These are phyloP conservation scores for Ophiosphaerella herpotricha DNA, from an alignment of 2,329 filamentous ascomycete genomes.

Conservation along the genomic window DNA sequence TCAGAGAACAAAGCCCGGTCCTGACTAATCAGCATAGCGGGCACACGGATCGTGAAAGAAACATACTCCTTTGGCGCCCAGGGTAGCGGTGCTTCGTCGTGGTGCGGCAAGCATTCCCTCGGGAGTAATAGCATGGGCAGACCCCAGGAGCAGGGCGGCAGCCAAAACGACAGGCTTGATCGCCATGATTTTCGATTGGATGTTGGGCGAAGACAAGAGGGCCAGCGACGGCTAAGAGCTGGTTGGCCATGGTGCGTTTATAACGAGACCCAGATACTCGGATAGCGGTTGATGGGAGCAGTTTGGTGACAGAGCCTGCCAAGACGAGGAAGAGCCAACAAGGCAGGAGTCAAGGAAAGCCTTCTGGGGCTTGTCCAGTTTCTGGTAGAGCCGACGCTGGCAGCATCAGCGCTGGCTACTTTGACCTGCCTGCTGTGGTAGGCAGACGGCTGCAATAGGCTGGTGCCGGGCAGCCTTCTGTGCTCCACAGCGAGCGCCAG, in stretches of 20 bases:
- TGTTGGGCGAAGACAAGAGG: slow-evolving; percentile 6
- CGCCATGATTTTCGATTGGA: slow-evolving; percentile 28
- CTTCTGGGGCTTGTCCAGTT: slow-evolving; percentile 25
- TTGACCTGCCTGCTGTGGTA: slow-evolving; percentile 26
- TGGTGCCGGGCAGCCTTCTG: no score
- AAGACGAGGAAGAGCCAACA: slow-evolving; percentile 25
- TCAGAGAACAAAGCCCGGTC: slow-evolving; percentile 40
- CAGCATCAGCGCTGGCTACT: slow-evolving; percentile 10
- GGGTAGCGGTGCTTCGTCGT: slow-evolving; percentile 37
- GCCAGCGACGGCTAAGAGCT: slow-evolving; percentile 1
- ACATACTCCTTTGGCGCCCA: slow-evolving; percentile 41
- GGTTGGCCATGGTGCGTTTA: slow-evolving; percentile 14
- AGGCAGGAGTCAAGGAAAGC: slow-evolving; percentile 26
- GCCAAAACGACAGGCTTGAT: slow-evolving; percentile 29
- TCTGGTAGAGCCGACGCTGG: slow-evolving; percentile 19
- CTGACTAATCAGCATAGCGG: slow-evolving; percentile 16
- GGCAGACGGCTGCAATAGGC: slow-evolving; percentile 4
- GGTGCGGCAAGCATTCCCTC: slow-evolving; percentile 36
- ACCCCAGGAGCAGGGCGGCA: slow-evolving; percentile 31
- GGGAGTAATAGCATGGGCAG: slow-evolving; percentile 29
- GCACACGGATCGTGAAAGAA: not conserved
- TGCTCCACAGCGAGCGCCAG: no score
- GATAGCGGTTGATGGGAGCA: slow-evolving; percentile 15
- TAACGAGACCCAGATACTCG: slow-evolving; percentile 17
- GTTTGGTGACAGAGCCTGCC: slow-evolving; percentile 17